Base-by-base conservation (phyloP, 176 grass and related monocot species). In the Guadua angustifolia region DNA sequence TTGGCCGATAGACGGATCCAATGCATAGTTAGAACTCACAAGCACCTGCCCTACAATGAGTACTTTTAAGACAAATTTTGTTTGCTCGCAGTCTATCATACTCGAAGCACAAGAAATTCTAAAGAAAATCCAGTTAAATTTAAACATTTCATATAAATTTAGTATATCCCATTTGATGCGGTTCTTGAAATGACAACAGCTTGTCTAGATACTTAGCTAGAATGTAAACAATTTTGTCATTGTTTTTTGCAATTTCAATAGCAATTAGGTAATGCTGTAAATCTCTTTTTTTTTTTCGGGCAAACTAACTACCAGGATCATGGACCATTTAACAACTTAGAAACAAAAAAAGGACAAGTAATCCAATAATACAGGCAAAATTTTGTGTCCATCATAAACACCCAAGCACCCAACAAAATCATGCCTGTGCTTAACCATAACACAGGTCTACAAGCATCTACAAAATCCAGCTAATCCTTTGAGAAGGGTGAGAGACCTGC, bases 391-490 rank as follows among this genome's bases (percentile, higher is more conserved):
- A 32, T 75, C 45, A 66, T 65, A 18, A 73, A 42, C 50, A 58
- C 66, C 59, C 49, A 59, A 56, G 43, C 52, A 66, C 76, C 52
- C 22, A 87, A 83, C 32, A 73, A 39, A 79, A 84, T 63, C 61
- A 75, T 66, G n/a, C 74, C 16, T 80, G 60, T 50, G 33, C 58
- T 80, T 84, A 87, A 67, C 19, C 52, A 80, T 51, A 69, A 44
- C 50, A 75, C 43, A 90, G 83, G 75, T 79, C 19, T 69, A 75
- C 62, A 69, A 69, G 44, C 80, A 74, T 40, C 51, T 39, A 78
- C 73, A 82, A 81, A 81, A 82, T 89, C 80, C 84, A 91, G 86
- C 80, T 85, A 87, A 87, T 91, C 60, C 72, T 40, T 64, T 82
- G 82, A 57, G 74, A 74, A 60, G 69, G 78, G 60, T 79, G 80